Percentiles rank a stretch among this genome's conserved stretches.
Conservation (phyloP, 192 early-diverging fungal species). For the Coemansia reversa region DNA sequence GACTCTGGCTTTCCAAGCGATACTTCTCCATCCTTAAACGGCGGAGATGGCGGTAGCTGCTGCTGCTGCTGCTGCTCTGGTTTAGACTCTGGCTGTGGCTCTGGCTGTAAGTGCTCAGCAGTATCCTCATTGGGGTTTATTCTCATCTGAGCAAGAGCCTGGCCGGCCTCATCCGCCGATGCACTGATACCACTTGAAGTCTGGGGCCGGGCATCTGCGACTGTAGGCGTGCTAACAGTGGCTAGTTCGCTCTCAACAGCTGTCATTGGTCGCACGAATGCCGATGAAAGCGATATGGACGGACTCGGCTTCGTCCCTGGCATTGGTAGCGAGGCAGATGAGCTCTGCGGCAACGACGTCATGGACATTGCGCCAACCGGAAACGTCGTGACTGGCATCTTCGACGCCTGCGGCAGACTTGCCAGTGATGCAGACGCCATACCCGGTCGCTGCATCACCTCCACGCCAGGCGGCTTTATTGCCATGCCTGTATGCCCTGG, state of each 20-base stretch:
- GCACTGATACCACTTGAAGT: not conserved
- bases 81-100: constrained; percentile 10
- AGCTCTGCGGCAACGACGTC: constrained; percentile 19
- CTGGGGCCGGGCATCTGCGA: not conserved
- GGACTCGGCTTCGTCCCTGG: not conserved
- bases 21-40: not conserved
- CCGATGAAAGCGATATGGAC: constrained; percentile 11
- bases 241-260: constrained; percentile 27
- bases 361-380: constrained; percentile 8
- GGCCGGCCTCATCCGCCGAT: constrained; percentile 13
- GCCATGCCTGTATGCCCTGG: constrained; percentile 24
- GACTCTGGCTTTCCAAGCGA: not conserved
- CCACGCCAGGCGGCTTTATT: constrained; percentile 4
- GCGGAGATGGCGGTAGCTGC: not conserved
- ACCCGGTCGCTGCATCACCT: constrained; percentile 13
- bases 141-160: constrained; percentile 7
- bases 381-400: not conserved
- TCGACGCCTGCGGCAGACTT: constrained; percentile 18
- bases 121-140: not conserved
- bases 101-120: constrained; percentile 3
- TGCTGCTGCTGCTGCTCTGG: constrained; percentile 4
- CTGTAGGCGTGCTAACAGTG: constrained; percentile 2
- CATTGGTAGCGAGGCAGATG: constrained; percentile 12
- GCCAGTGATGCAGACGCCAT: constrained; percentile 23
- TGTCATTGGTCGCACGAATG: constrained; percentile 28